These are phyloP conservation scores for Trametes maxima DNA, from an alignment of 768 basidiomycete genomes.

Conservation along the genomic window DNA sequence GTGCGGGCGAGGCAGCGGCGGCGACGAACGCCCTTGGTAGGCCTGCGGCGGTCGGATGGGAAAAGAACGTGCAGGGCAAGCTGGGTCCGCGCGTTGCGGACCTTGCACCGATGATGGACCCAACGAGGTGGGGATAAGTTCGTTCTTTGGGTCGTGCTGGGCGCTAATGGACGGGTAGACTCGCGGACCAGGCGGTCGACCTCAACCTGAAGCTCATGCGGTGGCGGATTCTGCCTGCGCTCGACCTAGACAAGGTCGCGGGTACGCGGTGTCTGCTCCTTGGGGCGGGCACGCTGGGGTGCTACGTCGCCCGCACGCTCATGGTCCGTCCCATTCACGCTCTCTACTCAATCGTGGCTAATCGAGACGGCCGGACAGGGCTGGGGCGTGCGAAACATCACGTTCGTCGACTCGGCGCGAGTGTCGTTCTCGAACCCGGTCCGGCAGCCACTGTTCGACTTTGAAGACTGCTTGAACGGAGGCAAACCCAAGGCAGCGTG, in stretches of 20 bases:
- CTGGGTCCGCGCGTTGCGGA: slow-evolving; percentile 87
- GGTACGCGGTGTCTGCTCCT: slow-evolving; percentile 80
- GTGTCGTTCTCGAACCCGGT: slow-evolving; percentile 99
- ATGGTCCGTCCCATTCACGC: slow-evolving; percentile 58
- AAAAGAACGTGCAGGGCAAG: slow-evolving; percentile 88
- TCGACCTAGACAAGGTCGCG: slow-evolving; percentile 88
- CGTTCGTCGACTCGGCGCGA: slow-evolving; percentile 85
- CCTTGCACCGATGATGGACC: slow-evolving; percentile 96
- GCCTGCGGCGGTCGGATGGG: slow-evolving; percentile 90
- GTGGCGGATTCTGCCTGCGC: slow-evolving; percentile 90
- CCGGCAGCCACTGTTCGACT: slow-evolving; percentile 94
- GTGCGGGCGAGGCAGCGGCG: slow-evolving; percentile 20
- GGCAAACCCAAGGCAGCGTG: slow-evolving; percentile 93
- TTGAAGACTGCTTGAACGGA: slow-evolving; percentile 89
- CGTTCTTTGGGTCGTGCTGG: background rate
- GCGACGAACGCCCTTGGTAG: slow-evolving; percentile 28
- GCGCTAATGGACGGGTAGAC: slow-evolving; percentile 42
- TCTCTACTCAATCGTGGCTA: background rate
- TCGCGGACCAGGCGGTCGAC: slow-evolving; percentile 97
- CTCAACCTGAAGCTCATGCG: slow-evolving; percentile 97
- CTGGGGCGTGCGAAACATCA: slow-evolving; percentile 95
- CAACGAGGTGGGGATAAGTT: slow-evolving; percentile 53
- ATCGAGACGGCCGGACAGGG: slow-evolving; percentile 50
- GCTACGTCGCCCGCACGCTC: slow-evolving; percentile 89
- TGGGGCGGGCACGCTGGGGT: slow-evolving; percentile 95